Conservation (phyloP, 495 filamentous ascomycete species). For the Xylaria longipes region DNA sequence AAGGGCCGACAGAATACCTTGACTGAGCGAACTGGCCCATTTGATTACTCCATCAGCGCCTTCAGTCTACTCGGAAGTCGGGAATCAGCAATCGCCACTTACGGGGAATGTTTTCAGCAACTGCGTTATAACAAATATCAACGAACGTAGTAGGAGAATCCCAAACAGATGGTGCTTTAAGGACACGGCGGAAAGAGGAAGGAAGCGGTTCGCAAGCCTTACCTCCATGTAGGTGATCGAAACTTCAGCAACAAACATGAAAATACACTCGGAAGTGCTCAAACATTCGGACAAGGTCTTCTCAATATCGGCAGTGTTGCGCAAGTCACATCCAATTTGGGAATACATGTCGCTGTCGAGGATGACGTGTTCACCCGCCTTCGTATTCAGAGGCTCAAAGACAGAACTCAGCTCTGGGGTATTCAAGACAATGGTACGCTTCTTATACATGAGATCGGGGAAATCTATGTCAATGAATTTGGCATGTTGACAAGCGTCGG, state of each 20-base stretch:
- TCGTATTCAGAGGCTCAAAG: constrained; percentile 51
- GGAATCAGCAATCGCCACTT: not conserved
- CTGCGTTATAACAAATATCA: not conserved
- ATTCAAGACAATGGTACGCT: constrained; percentile 67
- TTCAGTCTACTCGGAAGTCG: constrained; percentile 42
- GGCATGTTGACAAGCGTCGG: constrained; percentile 57
- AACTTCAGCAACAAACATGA: constrained; percentile 87
- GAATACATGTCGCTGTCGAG: constrained; percentile 74
- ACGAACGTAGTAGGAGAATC: not conserved
- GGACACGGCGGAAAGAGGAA: not conserved
- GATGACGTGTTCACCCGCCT: constrained; percentile 49
- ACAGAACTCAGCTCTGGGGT: constrained; percentile 65
- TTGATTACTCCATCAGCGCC: constrained; percentile 73
- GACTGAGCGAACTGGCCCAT: constrained; percentile 69
- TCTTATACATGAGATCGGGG: constrained; percentile 76
- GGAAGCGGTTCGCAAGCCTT: not conserved
- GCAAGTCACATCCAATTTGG: constrained; percentile 83
- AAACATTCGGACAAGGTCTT: constrained; percentile 60
- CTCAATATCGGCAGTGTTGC: constrained; percentile 65
- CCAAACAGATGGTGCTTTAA: not conserved
- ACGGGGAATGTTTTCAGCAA: not conserved
- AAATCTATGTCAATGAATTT: constrained; percentile 91
- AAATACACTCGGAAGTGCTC: constrained; percentile 59
- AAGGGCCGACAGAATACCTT: constrained; percentile 54
- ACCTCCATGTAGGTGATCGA: constrained; percentile 88